These are phyloP conservation scores for Breynia disticha DNA, from an alignment of 441 rosid species.

Conservation along the genomic window DNA sequence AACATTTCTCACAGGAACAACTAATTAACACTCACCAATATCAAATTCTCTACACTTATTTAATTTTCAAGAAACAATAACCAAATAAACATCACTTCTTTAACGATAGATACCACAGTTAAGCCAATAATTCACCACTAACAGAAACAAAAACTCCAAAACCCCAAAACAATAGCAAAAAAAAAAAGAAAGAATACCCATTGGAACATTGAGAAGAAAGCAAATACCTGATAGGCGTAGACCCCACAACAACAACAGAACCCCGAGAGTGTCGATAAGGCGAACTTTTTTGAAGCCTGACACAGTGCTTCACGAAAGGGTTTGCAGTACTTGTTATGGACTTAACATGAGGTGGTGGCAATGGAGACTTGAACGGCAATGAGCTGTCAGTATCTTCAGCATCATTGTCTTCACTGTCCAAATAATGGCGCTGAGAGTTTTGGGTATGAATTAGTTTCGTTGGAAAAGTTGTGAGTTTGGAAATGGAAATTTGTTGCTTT, in stretches of 20 bases:
- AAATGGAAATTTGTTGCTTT: constrained; percentile 10
- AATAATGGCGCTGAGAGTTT: neutral
- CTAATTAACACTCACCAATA: no score
- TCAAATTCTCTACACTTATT: neutral
- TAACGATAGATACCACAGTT: no score
- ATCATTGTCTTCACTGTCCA: constrained; percentile 9
- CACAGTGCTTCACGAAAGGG: constrained; percentile 81
- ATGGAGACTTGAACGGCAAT: constrained; percentile 12
- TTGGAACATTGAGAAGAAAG: no score
- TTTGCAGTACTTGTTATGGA: constrained; percentile 61
- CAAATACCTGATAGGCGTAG: constrained; percentile 60
- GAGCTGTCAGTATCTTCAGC: neutral
- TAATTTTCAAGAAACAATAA: neutral
- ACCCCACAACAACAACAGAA: constrained; percentile 69
- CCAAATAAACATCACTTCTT: no score
- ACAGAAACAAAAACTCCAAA: no score
- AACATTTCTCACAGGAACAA: no score
- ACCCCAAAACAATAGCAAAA: no score
- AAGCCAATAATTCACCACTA: no score
- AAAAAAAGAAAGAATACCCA: no score
- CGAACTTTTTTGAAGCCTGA: constrained; percentile 67
- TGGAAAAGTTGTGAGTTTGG: constrained; percentile 13
- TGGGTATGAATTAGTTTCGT: constrained; percentile 6
- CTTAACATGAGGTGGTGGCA: constrained; percentile 38
- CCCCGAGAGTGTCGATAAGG: constrained; percentile 72